Percentiles rank a stretch among this genome's conserved stretches.
Conservation (phyloP, 2,329 filamentous ascomycete species). For the Zymoseptoria tritici region DNA sequence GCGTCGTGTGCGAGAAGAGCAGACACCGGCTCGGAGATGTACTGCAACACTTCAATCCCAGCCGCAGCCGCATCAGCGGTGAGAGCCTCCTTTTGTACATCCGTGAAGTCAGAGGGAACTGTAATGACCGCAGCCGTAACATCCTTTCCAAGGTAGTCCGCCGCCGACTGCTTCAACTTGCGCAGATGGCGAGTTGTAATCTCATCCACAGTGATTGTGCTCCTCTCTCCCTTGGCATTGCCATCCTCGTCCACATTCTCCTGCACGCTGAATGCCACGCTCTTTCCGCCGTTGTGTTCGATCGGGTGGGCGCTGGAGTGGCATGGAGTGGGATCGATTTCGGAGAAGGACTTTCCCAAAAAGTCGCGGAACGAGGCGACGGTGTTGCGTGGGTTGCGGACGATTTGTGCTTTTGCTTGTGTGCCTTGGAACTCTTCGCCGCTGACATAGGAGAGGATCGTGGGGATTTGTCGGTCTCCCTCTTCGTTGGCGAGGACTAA, state of each 20-base stretch:
- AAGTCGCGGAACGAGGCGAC: slow-evolving; percentile 95
- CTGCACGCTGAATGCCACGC: slow-evolving; percentile 71
- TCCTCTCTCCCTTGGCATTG: slow-evolving; percentile 42
- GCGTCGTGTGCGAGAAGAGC: slow-evolving; percentile 88
- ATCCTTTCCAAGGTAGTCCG: slow-evolving; percentile 85
- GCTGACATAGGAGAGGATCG: slow-evolving; percentile 85
- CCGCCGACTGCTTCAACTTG: slow-evolving; percentile 72
- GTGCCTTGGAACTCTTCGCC: slow-evolving; percentile 95
- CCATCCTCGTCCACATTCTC: slow-evolving; percentile 53
- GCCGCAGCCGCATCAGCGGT: slow-evolving; percentile 70
- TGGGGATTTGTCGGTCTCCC: slow-evolving; percentile 95
- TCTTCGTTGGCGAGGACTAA: slow-evolving; percentile 99
- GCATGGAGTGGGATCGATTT: slow-evolving; percentile 91
- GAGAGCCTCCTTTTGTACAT: slow-evolving; percentile 77
- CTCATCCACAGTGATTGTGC: slow-evolving; percentile 69
- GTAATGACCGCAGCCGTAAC: slow-evolving; percentile 94
- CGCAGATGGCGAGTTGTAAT: slow-evolving; percentile 77
- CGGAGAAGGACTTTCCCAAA: slow-evolving; percentile 86
- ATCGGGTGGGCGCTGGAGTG: slow-evolving; percentile 88
- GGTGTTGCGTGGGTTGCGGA: slow-evolving; percentile 89
- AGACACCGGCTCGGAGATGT: slow-evolving; percentile 85
- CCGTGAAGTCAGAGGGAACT: slow-evolving; percentile 85
- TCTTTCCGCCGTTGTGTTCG: slow-evolving; percentile 54
- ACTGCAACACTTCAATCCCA: slow-evolving; percentile 81
- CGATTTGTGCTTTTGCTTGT: slow-evolving; percentile 87